Evolutionary conservation across 164 flowering plant species (phyloP), one percentile per base, ranked within the genome.

Genomic region (Amborella trichopoda): DNA sequence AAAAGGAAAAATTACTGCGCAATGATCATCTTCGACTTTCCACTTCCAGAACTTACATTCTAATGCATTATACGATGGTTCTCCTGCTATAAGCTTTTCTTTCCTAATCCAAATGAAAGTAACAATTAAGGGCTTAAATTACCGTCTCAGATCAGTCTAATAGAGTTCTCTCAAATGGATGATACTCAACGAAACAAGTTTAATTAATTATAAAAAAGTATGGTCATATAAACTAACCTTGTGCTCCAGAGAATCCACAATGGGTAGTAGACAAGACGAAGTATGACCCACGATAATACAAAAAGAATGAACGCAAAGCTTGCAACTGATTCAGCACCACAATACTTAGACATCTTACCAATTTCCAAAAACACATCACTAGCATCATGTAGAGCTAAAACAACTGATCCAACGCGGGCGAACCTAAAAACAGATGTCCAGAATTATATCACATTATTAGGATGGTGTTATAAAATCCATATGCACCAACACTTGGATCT

Each of bases 381-480:
- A 22, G 83, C 96, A 74, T 91, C 99, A 68, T 91, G 99, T 68
- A 91, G 73, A 42, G 99, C 99, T 55, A 91, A 67, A 66, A 91
- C 80, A 60, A 91, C 59, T 0, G 99, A 82, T 40, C 99, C 99
- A 56, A 63, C 85, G 42, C 96, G 95, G 42, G 77, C 78, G 66
- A 91, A 82, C 72, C 99, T 91, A 47, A 55, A 28, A 14, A 28
- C 26, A 30, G 14, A 30, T 30, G 34, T 8, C 9, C 9, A 30
- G 14, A 30, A 14, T 14, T 30, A 30, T 30, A 1, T 14, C 34
- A 30, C 11, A 30, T n/a, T n/a, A n/a, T n/a, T n/a, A n/a, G n/a
- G n/a, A n/a, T n/a, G n/a, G n/a, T n/a, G n/a, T n/a, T n/a, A n/a
- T n/a, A n/a, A n/a, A n/a, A n/a, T n/a, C n/a, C n/a, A n/a, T n/a